Base-by-base conservation (phyloP, 805 yeast genomes). In the Candida vaughaniae region DNA sequence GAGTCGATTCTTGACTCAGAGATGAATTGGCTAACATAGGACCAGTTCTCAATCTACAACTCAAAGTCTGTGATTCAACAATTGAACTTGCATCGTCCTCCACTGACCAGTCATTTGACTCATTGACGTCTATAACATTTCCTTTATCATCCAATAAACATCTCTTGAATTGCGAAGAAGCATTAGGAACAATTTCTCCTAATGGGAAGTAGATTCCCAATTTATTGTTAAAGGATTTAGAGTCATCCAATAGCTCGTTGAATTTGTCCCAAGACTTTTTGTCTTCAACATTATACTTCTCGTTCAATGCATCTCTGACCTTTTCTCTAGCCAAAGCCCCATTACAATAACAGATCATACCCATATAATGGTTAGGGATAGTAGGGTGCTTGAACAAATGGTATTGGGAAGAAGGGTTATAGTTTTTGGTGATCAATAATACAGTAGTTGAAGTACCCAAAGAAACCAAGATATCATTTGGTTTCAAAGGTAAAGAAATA, bases 381-480 rank as follows among this genome's bases (percentile, higher is more conserved):
- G 95, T 83, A 6, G 97, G 96, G 55, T 90, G 96, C 45, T 78
- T 78, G 64, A 89, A 89, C 46, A 88, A 60, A 54, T 89, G 96
- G 56, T 88, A 89, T 48, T 82, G 84, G 5, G 87, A 78, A 1
- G 90, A 82, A 2, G 96, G 89, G 14, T 70, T 71, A 55, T 81
- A 89, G 39, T 78, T 73, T 41, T 86, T 82, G 5, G 96, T 89
- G 28, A 89, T 81, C 32, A 89, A 62, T 23, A 90, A 69, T 3
- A 87, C 86, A 0, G 97, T 89, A 2, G 97, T 89, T n/a, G 93
- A 82, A 0, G 96, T 89, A 0, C 96, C 97, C 57, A 90, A 67
- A 2, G 95, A 85, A 2, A 90, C 72, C 46, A 90, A 69, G 15
- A 85, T 75, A 57, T 89, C 96, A 55, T 84, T 82, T 18, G 82